Evolutionary conservation across 2,329 filamentous ascomycete genomes (phyloP).

Genomic region (Aaosphaeria arxii): DNA sequence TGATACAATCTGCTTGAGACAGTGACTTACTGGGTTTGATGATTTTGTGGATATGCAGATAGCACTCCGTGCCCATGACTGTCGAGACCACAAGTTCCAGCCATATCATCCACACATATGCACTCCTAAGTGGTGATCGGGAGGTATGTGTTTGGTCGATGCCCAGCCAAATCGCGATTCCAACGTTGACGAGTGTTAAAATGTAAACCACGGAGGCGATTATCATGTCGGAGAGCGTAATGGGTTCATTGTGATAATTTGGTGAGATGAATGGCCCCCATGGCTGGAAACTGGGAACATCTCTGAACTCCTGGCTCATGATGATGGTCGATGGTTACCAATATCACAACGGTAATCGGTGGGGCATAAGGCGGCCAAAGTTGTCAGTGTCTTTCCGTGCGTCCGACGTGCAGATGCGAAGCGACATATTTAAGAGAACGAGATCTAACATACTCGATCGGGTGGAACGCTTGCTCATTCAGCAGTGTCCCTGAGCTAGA

Average conservation of each 20-base stretch:
- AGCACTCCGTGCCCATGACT: conserved; percentile 42
- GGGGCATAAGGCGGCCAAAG: too few relatives aligned
- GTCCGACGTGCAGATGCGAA: too few relatives aligned
- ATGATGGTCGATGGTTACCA: too few relatives aligned
- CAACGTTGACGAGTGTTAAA: conserved; percentile 22
- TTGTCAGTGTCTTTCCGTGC: too few relatives aligned
- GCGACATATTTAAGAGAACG: too few relatives aligned
- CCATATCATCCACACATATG: conserved; percentile 51
- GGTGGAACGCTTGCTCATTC: too few relatives aligned
- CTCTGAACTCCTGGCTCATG: conserved; percentile 6
- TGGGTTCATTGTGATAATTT: conserved; percentile 20
- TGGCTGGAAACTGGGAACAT: conserved; percentile 5
- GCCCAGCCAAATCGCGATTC: conserved; percentile 32
- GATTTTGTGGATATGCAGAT: conserved; percentile 29
- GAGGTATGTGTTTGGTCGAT: conserved; percentile 24
- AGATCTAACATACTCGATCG: too few relatives aligned
- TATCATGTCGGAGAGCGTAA: conserved; percentile 27
- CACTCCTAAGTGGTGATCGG: conserved; percentile 30
- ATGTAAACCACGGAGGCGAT: conserved; percentile 29
- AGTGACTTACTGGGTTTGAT: conserved; percentile 30
- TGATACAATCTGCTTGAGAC: conserved; percentile 1
- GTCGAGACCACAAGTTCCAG: conserved; percentile 44
- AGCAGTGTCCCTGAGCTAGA: too few relatives aligned
- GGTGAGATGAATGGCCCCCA: conserved; percentile 16
- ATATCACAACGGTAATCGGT: too few relatives aligned